Conservation (phyloP, 169 alveolate genomes). For the Eimeria necatrix region DNA sequence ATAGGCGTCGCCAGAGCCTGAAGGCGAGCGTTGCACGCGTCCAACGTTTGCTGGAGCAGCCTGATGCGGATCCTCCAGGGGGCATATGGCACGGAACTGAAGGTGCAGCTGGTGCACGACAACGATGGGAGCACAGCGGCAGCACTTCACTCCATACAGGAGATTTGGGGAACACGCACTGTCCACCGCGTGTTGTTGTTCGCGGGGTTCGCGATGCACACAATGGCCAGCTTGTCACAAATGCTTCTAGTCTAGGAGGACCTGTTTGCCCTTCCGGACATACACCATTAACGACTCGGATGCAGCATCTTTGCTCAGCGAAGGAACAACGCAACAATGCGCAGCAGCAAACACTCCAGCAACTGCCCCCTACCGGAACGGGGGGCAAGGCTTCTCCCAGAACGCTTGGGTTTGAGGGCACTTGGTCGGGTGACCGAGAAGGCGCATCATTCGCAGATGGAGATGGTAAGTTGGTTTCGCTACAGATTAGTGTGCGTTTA, state of each 20-base stretch:
- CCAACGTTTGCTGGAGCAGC: constrained; percentile 62
- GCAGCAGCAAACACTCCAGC: constrained; percentile 40
- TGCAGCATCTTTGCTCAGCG: background rate
- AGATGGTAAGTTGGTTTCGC: constrained; percentile 16
- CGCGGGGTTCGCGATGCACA: constrained; percentile 39
- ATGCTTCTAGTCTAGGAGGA: background rate
- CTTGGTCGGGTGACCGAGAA: constrained; percentile 19
- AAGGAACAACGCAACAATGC: background rate
- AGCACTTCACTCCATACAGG: background rate
- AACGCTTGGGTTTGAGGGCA: constrained; percentile 6
- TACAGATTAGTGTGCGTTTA: background rate
- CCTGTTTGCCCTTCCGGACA: background rate
- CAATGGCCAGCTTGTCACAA: background rate
- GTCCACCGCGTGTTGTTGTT: constrained; percentile 30
- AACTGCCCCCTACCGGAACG: background rate
- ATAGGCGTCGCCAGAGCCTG: constrained; percentile 71
- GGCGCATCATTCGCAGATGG: constrained; percentile 14
- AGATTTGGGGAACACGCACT: constrained; percentile 8
- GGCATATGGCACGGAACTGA: background rate
- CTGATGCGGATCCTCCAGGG: constrained; percentile 34
- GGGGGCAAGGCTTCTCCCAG: constrained; percentile 32
- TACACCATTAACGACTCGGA: background rate
- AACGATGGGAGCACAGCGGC: constrained; percentile 48
- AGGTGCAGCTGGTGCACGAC: constrained; percentile 55
- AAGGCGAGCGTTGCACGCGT: constrained; percentile 65